A percentile compares a stretch with the other conserved stretches of the same genome.
phyloP scores from a whole-genome alignment of 2,329 filamentous ascomycete species.

The Cordyceps javanica region DNA sequence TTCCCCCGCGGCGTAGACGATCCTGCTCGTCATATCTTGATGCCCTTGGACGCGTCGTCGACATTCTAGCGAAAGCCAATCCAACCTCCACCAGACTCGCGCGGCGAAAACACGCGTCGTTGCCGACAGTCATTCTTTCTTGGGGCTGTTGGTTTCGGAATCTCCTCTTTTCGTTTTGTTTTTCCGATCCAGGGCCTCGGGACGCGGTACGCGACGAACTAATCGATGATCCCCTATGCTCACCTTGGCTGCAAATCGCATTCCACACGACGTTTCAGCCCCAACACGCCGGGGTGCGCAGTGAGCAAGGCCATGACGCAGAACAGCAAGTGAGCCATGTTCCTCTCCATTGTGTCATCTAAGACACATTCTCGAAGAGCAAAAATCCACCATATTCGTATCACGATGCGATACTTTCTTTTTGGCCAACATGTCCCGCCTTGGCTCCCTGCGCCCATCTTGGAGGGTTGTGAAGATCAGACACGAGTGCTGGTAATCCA shows the following conservation, averaged over 20 bases:
- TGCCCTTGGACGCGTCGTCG: background rate
- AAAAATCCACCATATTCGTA: too few relatives aligned
- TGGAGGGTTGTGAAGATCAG: too few relatives aligned
- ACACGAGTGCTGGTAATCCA: too few relatives aligned
- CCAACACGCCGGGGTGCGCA: background rate
- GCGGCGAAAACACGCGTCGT: background rate
- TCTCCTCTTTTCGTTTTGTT: background rate
- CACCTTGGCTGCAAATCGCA: background rate
- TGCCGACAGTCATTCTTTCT: background rate
- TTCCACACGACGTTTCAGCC: constrained; percentile 8
- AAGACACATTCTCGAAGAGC: background rate
- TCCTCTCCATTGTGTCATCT: background rate
- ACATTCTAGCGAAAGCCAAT: background rate
- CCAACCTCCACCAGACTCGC: background rate
- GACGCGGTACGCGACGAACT: background rate
- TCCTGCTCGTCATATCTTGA: background rate
- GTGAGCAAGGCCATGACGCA: background rate
- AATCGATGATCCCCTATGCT: background rate
- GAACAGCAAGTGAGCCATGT: background rate
- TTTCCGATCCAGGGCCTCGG: background rate
- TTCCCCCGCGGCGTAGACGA: background rate
- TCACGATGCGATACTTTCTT: too few relatives aligned
- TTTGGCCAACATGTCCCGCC: background rate
- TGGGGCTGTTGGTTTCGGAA: background rate
- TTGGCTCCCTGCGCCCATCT: too few relatives aligned